Evolutionary conservation across 2,329 filamentous ascomycete genomes (phyloP).

Genomic region (Diplodia seriata): DNA sequence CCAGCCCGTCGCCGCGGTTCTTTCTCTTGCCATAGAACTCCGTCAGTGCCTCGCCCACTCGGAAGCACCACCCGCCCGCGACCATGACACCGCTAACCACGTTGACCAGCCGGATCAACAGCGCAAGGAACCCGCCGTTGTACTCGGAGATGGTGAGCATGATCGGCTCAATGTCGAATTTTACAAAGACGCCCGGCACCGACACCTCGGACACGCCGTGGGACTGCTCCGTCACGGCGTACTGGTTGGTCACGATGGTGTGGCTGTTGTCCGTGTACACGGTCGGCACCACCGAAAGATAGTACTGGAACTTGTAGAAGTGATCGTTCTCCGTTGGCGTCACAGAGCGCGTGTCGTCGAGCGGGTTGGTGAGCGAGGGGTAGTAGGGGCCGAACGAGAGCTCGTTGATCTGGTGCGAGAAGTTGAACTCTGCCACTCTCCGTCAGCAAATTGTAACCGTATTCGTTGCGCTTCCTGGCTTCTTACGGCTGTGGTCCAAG

Average conservation of each 20-base stretch:
- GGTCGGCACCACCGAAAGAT: conserved; percentile 91
- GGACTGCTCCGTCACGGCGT: conserved; percentile 91
- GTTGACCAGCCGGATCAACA: conserved; percentile 86
- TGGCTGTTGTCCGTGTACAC: conserved; percentile 71
- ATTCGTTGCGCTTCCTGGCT: not conserved
- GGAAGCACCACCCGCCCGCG: conserved; percentile 91
- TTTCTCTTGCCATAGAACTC: conserved; percentile 57
- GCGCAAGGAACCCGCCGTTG: conserved; percentile 73
- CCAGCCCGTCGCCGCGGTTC: conserved; percentile 52
- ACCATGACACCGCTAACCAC: conserved; percentile 90
- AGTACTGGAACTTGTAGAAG: conserved; percentile 99
- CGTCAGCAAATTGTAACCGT: not conserved
- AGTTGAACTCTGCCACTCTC: conserved; percentile 78
- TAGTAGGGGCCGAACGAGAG: conserved; percentile 98
- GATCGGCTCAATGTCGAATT: conserved; percentile 98
- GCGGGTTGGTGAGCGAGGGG: conserved; percentile 88
- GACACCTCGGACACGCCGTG: conserved; percentile 70
- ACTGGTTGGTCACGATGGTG: conserved; percentile 92
- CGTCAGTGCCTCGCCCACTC: conserved; percentile 76
- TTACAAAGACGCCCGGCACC: conserved; percentile 94
- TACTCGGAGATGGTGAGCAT: conserved; percentile 84
- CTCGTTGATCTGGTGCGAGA: conserved; percentile 95
- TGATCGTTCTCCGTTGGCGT: conserved; percentile 63
- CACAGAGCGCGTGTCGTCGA: conserved; percentile 84
- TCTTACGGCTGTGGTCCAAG: conserved; percentile 78